Percentiles rank a stretch among this genome's conserved stretches.
phyloP scores from a whole-genome alignment of 169 alveolate species.

The Eimeria sp. region DNA sequence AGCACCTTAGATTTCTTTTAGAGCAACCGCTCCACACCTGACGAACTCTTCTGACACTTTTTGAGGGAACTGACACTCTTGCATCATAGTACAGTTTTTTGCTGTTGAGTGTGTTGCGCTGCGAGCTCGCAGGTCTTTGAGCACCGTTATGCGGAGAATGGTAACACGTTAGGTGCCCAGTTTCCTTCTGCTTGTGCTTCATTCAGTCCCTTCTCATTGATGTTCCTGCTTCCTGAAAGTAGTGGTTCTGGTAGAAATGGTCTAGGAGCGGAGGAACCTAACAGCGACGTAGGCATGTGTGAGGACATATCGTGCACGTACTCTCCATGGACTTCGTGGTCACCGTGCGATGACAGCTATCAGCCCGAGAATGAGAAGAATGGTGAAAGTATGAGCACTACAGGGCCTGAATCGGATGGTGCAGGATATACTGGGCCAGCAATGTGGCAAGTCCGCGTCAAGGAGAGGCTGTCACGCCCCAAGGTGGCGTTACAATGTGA shows the following conservation, averaged over 20 bases:
- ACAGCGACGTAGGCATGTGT: background rate
- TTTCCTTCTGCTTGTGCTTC: slow-evolving; percentile 56
- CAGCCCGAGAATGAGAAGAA: background rate
- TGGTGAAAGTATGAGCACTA: background rate
- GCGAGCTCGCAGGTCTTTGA: slow-evolving; percentile 37
- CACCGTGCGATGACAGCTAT: slow-evolving; percentile 46
- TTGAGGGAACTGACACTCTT: background rate
- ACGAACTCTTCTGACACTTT: background rate
- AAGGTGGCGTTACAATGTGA: slow-evolving; percentile 17
- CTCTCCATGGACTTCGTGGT: slow-evolving; percentile 73
- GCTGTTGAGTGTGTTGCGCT: background rate
- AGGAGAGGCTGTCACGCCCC: slow-evolving; percentile 57
- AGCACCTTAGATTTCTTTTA: background rate
- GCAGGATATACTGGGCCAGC: background rate
- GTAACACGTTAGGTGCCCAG: slow-evolving; percentile 55
- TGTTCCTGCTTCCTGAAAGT: slow-evolving; percentile 17
- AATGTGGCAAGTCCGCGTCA: slow-evolving; percentile 63
- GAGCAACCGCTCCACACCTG: too few species aligned
- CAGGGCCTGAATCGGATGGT: background rate
- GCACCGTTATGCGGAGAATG: slow-evolving; percentile 31
- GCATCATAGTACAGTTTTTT: background rate
- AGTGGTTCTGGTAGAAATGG: background rate
- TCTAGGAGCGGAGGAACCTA: background rate
- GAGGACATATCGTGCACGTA: slow-evolving; percentile 38
- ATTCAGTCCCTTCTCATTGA: slow-evolving; percentile 36